Percentiles rank a stretch among this genome's conserved stretches.
Conservation (phyloP, 371 early-diverging fungal species). For the Mucor sp. region DNA sequence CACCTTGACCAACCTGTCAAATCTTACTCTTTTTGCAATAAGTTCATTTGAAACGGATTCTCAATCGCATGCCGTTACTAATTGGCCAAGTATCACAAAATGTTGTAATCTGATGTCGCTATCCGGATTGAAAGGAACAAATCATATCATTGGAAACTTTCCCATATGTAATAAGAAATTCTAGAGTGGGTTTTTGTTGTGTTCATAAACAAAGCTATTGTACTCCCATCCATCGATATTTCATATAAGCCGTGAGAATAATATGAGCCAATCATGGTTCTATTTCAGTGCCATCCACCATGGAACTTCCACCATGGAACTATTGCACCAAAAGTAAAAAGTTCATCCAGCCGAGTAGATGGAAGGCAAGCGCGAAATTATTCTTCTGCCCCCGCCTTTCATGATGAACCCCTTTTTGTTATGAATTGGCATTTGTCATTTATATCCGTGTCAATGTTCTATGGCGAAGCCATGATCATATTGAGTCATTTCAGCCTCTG, state of each 20-base stretch:
- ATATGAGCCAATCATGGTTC: too few relatives aligned
- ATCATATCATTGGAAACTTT: neutral
- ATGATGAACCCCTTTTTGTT: too few relatives aligned
- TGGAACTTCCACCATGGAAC: too few relatives aligned
- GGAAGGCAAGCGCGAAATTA: too few relatives aligned
- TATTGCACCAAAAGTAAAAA: too few relatives aligned
- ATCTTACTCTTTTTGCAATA: neutral
- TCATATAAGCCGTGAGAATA: neutral
- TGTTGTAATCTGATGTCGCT: neutral
- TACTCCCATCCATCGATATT: neutral
- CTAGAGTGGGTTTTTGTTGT: neutral
- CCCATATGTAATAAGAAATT: neutral
- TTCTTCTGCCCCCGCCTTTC: too few relatives aligned
- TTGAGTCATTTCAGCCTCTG: too few relatives aligned
- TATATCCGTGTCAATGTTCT: too few relatives aligned
- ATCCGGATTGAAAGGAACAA: neutral
- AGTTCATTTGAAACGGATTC: neutral
- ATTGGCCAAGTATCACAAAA: slow-evolving; percentile 3
- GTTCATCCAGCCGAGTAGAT: too few relatives aligned
- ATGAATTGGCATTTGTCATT: too few relatives aligned
- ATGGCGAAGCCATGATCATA: too few relatives aligned
- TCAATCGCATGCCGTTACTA: neutral
- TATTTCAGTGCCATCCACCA: too few relatives aligned
- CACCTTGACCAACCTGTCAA: neutral
- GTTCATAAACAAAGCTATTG: neutral